Base-by-base conservation (phyloP, 768 basidiomycete species). In the Dictyophora rubrovolvata region DNA sequence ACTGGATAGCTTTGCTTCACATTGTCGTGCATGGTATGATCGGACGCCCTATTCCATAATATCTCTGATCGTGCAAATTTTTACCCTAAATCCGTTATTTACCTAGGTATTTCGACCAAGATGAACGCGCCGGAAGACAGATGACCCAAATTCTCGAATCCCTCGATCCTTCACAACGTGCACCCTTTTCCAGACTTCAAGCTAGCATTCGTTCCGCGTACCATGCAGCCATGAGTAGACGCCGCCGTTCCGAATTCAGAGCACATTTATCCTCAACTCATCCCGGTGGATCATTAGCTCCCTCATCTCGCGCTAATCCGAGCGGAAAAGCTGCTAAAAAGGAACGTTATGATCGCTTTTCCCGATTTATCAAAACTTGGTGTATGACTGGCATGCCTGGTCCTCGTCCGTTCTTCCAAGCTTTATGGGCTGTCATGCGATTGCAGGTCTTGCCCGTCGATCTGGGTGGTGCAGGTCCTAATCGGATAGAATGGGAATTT, bases 301-400 rank as follows among this genome's bases (percentile, higher is more conserved):
- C 89, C 23, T 80, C 84, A 68, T 77, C 86, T 28, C 78, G 93
- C 61, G 79, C 82, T 42, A 75, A 88, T 63, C 85, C 89, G 22
- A 67, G 67, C 28, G 81, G 85, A 33, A 69, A 76, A 21, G 69
- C 77, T n/a, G 90, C 92, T 9, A 77, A 74, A 69, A 86, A 86
- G 74, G 87, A 94, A 69, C 81, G 92, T 17, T 79, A 80, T 65
- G 86, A 92, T 54, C 80, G 85, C 20, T 78, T 91, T 65, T 79
- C 84, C 61, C 76, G 82, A 46, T 93, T 94, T 69, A 71, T 93
- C 46, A 75, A 79, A 61, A 84, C 79, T 33, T 93, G 92, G 89
- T 93, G 90, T 69, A 86, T 84, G 14, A 77, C 83, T 73, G 86
- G 88, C 55, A 86, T 92, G 78, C 91, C 89, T 59, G 93, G 93